Evolutionary conservation across 371 early-diverging fungal species (phyloP).

Genomic region (Mucor lusitanicus): DNA sequence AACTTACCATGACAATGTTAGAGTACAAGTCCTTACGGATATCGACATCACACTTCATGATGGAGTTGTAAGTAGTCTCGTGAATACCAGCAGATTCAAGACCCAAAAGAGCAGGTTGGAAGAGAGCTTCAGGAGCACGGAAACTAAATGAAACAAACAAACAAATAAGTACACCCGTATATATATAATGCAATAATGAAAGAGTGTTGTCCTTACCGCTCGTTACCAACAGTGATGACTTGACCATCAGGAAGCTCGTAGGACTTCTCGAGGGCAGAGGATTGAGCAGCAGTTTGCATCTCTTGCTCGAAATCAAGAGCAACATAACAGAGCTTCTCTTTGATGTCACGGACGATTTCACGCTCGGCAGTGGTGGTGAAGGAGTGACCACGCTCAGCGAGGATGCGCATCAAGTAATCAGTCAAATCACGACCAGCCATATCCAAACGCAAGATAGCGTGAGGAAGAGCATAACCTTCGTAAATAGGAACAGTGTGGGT

Average conservation of each 20-base stretch:
- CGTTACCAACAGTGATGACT: slow-evolving; percentile 97
- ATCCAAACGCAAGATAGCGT: slow-evolving; percentile 98
- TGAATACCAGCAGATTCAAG: slow-evolving; percentile 94
- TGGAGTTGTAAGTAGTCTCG: slow-evolving; percentile 94
- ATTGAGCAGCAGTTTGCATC: slow-evolving; percentile 93
- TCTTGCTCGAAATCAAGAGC: slow-evolving; percentile 99
- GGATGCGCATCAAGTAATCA: slow-evolving; percentile 95
- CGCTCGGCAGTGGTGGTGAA: slow-evolving; percentile 99
- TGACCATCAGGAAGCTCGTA: slow-evolving; percentile 99
- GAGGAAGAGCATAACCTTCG: slow-evolving; percentile 99
- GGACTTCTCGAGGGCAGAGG: slow-evolving; percentile 93
- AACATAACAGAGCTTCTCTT: slow-evolving; percentile 99
- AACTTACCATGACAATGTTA: slow-evolving; percentile 89
- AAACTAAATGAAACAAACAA: slow-evolving; percentile 57
- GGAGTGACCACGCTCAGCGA: slow-evolving; percentile 98
- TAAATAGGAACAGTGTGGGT: slow-evolving; percentile 99
- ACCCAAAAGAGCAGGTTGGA: slow-evolving; percentile 97
- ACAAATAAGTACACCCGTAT: neutral
- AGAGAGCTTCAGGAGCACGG: slow-evolving; percentile 99
- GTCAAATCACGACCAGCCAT: slow-evolving; percentile 97
- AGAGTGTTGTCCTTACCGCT: slow-evolving; percentile 62
- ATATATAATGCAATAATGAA: neutral
- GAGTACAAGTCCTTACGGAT: slow-evolving; percentile 96
- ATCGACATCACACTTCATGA: slow-evolving; percentile 98
- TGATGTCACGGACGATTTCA: slow-evolving; percentile 99